Conservation (phyloP, 2,329 filamentous ascomycete genomes). For the Aureobasidium sp. region DNA sequence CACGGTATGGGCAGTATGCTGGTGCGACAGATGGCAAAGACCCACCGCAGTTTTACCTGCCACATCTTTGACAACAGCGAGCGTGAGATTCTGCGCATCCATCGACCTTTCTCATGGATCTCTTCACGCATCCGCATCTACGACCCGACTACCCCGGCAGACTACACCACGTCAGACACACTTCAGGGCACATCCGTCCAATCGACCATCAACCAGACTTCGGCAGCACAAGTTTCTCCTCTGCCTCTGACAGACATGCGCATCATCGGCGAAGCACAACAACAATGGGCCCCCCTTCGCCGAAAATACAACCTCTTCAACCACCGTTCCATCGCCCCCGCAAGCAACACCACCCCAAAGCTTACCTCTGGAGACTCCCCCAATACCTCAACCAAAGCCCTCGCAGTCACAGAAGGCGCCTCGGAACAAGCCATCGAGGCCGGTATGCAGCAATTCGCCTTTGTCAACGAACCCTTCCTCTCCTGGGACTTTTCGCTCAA, state of each 20-base stretch:
- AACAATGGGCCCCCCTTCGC: slow-evolving; percentile 56
- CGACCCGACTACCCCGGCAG: slow-evolving; percentile 34
- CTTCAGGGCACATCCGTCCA: slow-evolving; percentile 31
- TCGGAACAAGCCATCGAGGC: slow-evolving; percentile 31
- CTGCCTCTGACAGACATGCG: slow-evolving; percentile 52
- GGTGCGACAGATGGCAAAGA: slow-evolving; percentile 53
- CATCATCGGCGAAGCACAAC: slow-evolving; percentile 57
- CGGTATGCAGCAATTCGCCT: slow-evolving; percentile 54
- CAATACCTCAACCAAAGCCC: slow-evolving; percentile 43
- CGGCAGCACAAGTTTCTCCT: slow-evolving; percentile 39
- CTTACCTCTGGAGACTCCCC: slow-evolving; percentile 40
- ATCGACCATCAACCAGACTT: slow-evolving; percentile 37
- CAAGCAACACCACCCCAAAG: slow-evolving; percentile 32
- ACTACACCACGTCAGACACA: neutral
- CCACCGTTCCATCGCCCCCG: slow-evolving; percentile 37
- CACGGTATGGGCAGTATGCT: slow-evolving; percentile 51
- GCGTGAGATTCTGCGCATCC: slow-evolving; percentile 55
- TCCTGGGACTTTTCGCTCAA: slow-evolving; percentile 59
- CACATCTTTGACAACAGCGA: slow-evolving; percentile 58
- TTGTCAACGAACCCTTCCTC: slow-evolving; percentile 55
- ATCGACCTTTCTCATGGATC: slow-evolving; percentile 58
- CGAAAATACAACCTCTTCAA: slow-evolving; percentile 60
- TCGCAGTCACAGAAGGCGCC: slow-evolving; percentile 33
- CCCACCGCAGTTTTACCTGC: slow-evolving; percentile 57
- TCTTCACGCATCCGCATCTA: slow-evolving; percentile 53